Evolutionary conservation across 768 basidiomycete species (phyloP), one percentile per base, ranked within the genome.

Genomic region (Rickenella mellea): DNA sequence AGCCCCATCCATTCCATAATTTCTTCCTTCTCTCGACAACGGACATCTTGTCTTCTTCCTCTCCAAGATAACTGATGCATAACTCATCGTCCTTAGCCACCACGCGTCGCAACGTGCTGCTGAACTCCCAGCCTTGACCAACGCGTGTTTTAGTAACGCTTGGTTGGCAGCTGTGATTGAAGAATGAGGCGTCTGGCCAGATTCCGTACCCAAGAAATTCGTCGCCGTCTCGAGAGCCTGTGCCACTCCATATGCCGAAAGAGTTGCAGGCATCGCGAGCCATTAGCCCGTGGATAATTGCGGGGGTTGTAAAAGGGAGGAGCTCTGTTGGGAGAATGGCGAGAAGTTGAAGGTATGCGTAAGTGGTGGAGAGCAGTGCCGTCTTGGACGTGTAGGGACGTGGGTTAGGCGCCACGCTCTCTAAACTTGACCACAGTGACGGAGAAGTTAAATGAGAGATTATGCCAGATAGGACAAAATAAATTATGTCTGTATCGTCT

Each of bases 161-260:
- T 14, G 28, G 19, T 29, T 25, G 14, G 22, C 19, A 20, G 21
- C 26, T 29, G 33, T 43, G 42, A 35, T 43, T 43, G 20, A 43
- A 43, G 35, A 36, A 36, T 22, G 33, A 36, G 15, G 33, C 33
- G 19, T 19, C 8, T 8, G 43, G 30, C 38, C 31, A 44, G 25
- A 50, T 32, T 25, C 37, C 46, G 41, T 11, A 36, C 49, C 46
- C 49, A 36, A 57, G 59, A 54, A 41, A 58, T 45, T 51, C 60
- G 10, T 17, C 19, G 10, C 24, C 33, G 19, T 36, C 33, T 22
- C 24, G 19, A 22, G 14, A 22, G 14, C 26, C 22, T 3, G 42
- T 22, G 30, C 14, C 21, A n/a, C 28, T 25, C 42, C 42, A 43
- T 10, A 43, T 43, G 27, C 42, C 42, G 22, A 43, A 43, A 7